Evolutionary conservation across 129 eudicot genomes (phyloP), one percentile per base, ranked within the genome.

Genomic region (Helianthus annuus): DNA sequence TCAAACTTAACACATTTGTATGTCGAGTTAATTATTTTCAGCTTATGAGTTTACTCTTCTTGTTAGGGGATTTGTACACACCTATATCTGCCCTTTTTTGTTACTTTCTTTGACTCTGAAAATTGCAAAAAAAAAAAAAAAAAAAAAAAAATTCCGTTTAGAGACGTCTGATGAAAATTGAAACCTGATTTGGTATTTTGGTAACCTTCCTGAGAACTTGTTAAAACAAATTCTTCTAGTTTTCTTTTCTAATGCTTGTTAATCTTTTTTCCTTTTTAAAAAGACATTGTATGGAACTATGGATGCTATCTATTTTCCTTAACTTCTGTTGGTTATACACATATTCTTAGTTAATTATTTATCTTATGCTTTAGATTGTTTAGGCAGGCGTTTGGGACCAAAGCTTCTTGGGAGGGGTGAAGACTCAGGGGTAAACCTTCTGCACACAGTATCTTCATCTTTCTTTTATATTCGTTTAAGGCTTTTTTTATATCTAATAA

Each of bases 341-440:
- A 52, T 22, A 17, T 12, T 68, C 45, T 49, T 57, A 17, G 22
- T 69, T 46, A 42, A n/a, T 42, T 16, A 44, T 55, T 71, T 64
- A 15, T 63, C 66, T 66, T 13, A 46, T 66, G 77, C 56, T 68
- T 75, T 87, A 95, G 99, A 95, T 84, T 95, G 99, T 90, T 82
- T 95, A 86, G 99, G 99, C 79, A 83, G 99, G 72, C 97, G 97
- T 69, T 91, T 90, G 82, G 99, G 99, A 76, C 99, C 99, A 56
- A 86, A 82, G 84, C 85, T 95, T 83, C 91, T 88, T 40, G 89
- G 97, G 40, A 84, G 91, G 79, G 80, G 74, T 79, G 92, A 88
- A 85, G 91, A 88, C 86, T 88, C 98, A 58, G 89, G 85, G 96
- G 99, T 95, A 91, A 86, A 48, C 57, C 12, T 53, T 66, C 58